Conservation (phyloP, 371 early-diverging fungal genomes). For the Sporodiniella umbellata region DNA sequence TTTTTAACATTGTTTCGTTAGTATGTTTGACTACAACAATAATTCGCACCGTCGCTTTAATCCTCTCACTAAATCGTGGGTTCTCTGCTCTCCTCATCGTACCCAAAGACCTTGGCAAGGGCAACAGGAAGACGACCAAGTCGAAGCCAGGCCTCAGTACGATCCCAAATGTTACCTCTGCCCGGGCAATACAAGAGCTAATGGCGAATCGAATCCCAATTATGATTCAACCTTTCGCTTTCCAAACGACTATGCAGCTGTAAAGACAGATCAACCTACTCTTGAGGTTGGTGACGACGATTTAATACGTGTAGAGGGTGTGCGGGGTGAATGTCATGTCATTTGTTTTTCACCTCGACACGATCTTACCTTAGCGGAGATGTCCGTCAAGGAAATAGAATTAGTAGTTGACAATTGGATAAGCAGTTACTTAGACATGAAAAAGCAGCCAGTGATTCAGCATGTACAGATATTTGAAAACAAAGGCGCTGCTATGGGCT, state of each 20-base stretch:
- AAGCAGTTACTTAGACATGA: constrained; percentile 47
- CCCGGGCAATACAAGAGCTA: constrained; percentile 79
- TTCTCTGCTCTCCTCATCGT: constrained; percentile 93
- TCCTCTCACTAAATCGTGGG: constrained; percentile 85
- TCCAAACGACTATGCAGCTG: constrained; percentile 89
- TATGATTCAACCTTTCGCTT: constrained; percentile 80
- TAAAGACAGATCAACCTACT: constrained; percentile 64
- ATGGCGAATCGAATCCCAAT: constrained; percentile 71
- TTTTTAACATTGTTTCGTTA: background rate
- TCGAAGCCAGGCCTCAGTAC: constrained; percentile 54
- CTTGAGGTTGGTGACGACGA: constrained; percentile 27
- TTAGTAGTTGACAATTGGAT: constrained; percentile 80
- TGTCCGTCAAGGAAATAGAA: constrained; percentile 59
- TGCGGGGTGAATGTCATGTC: constrained; percentile 82
- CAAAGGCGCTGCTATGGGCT: constrained; percentile 95
- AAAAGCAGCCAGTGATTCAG: constrained; percentile 43
- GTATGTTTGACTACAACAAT: constrained; percentile 36
- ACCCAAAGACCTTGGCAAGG: constrained; percentile 94
- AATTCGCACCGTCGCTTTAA: constrained; percentile 89
- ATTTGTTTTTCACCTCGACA: constrained; percentile 90
- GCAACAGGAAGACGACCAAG: constrained; percentile 55
- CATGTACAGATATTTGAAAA: constrained; percentile 95
- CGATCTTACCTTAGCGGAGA: constrained; percentile 85
- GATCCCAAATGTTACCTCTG: constrained; percentile 87
- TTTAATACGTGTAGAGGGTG: constrained; percentile 65